Conservation (phyloP, 352 stramenopile species). For the Phytopythium delawarense region DNA sequence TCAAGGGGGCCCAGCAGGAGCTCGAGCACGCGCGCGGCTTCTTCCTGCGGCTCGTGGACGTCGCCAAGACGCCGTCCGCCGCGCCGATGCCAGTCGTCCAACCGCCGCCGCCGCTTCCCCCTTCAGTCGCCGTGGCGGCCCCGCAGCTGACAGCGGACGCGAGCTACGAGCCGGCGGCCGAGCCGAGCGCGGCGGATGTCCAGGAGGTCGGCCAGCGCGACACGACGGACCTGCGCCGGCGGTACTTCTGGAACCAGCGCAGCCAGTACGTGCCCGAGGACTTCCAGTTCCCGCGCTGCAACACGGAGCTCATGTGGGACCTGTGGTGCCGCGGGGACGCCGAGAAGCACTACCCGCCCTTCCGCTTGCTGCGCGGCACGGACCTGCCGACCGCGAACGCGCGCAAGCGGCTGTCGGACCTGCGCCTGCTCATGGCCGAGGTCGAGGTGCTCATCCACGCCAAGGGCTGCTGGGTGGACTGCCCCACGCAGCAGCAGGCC, state of each 20-base stretch:
- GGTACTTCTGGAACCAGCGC: conserved; percentile 4
- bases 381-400: conserved; percentile 6
- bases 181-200: background rate
- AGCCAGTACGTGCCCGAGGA: conserved; percentile 9
- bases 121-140: background rate
- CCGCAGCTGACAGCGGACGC: background rate
- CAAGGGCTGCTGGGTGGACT: conserved; percentile 17
- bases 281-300: conserved; percentile 5
- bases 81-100: no score
- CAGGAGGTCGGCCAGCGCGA: background rate
- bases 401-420: conserved; percentile 7
- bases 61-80: background rate
- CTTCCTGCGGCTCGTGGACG: conserved; percentile 5
- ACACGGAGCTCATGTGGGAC: conserved; percentile 4
- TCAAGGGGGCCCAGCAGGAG: conserved; percentile 2
- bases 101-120: background rate
- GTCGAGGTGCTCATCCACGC: conserved; percentile 1
- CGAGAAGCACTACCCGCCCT: conserved; percentile 5
- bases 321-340: conserved; percentile 9
- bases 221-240: background rate
- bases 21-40: conserved; percentile 6
- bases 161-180: background rate
- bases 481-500: conserved; percentile 13
- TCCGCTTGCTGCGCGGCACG: conserved; percentile 3
- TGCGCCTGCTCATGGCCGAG: conserved; percentile 8